Evolutionary conservation across 805 yeast genomes (phyloP).

Genomic region (Kluyveromyces siamensis): DNA sequence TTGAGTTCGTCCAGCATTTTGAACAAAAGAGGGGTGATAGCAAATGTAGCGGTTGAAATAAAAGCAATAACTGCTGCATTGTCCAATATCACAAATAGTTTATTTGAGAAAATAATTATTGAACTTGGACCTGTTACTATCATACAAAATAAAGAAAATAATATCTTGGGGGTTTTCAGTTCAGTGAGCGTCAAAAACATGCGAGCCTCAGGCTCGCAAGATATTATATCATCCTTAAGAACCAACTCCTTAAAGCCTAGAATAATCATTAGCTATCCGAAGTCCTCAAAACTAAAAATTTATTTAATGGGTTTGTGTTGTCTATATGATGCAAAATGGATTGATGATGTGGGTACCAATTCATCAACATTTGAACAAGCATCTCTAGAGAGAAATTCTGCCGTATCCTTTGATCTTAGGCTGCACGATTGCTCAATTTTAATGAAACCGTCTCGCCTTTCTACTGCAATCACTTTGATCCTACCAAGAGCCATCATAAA

Average conservation of each 20-base stretch:
- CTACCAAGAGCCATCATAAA: slow-evolving; percentile 2
- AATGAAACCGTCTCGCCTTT: slow-evolving; percentile 53
- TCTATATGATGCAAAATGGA: slow-evolving; percentile 56
- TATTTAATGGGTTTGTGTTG: slow-evolving; percentile 39
- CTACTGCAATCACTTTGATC: background rate
- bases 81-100: background rate
- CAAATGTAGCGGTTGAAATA: slow-evolving; percentile 11
- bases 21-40: slow-evolving; percentile 12
- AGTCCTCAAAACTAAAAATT: slow-evolving; percentile 32
- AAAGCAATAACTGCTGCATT: slow-evolving; percentile 8
- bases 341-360: slow-evolving; percentile 15
- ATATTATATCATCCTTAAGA: slow-evolving; percentile 18
- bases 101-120: background rate
- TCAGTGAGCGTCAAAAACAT: slow-evolving; percentile 10
- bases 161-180: slow-evolving; percentile 8
- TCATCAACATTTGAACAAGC: background rate
- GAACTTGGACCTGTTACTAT: background rate
- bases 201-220: slow-evolving; percentile 14
- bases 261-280: slow-evolving; percentile 31
- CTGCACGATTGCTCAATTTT: slow-evolving; percentile 49
- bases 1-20: slow-evolving; percentile 19
- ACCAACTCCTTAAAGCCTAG: slow-evolving; percentile 26
- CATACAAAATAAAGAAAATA: background rate
- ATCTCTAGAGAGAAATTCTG: background rate
- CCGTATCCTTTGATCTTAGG: slow-evolving; percentile 15